Base-by-base conservation (phyloP, 164 flowering plant species). In the Annona cherimola region DNA sequence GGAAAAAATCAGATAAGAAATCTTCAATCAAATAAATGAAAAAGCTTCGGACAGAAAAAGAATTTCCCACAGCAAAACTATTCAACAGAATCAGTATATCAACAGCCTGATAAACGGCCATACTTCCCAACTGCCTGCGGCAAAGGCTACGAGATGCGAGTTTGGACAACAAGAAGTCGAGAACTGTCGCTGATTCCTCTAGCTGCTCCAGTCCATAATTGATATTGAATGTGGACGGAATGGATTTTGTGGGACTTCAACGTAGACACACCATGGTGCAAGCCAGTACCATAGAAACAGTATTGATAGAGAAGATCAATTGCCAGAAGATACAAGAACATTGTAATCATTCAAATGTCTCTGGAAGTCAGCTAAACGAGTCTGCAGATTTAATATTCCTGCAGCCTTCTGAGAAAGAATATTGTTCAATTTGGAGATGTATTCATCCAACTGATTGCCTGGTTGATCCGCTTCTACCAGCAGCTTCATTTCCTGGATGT, bases 351-450 rank as follows among this genome's bases (percentile, higher is more conserved):
- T 93, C 9, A 96, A 80, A 44, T 93, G 89, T 71, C 90, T 93
- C 74, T 96, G 99, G 79, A 96, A 96, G 76, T 96, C 83, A 61
- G 97, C 95, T 55, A 96, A 87, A 60, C 97, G 97, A 69, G 93
- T 91, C 81, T 96, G 99, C 68, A 96, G 93, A 75, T 96, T 84
- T 44, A 90, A 91, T 50, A 96, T 78, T 69, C 96, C 86, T 1
- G 99, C 97, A 7, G 96, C 96, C 81, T 96, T 96, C 73, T 93
- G 89, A 4, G 98, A 92, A 54, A 96, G 93, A 80, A 96, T 92
- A 77, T 86, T 86, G 78, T 91, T 87, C 81, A 96, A 74, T 80
- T 88, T 97, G 42, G 90, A 77, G 69, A 96, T 91, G 60, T 93
- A 96, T 75, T 88, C 90, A 78, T 96, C 99, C 4, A 96, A 87